Conservation (phyloP, 2,329 filamentous ascomycete genomes). For the Lomentospora prolificans region DNA sequence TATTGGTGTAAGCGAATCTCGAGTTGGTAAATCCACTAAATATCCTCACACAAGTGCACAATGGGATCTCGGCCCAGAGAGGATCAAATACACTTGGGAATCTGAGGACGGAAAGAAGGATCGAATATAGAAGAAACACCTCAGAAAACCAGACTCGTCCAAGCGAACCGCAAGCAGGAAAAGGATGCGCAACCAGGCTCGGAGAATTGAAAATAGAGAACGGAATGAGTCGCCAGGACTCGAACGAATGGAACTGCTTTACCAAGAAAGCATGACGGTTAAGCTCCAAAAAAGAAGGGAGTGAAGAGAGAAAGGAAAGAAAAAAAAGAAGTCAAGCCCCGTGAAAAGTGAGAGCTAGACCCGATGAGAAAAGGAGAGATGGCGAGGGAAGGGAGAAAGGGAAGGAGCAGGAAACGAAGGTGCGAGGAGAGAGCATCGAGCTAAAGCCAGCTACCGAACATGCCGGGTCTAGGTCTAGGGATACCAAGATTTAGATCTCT, state of each 20-base stretch:
- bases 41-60: background rate
- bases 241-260: constrained; percentile 2
- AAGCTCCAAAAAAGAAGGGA: constrained; percentile 4
- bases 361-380: background rate
- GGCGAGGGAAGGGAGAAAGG: background rate
- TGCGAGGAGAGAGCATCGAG: background rate
- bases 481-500: background rate
- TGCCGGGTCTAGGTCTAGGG: background rate
- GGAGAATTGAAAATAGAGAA: background rate
- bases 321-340: background rate
- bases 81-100: background rate
- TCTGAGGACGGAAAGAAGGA: background rate
- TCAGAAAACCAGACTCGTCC: background rate
- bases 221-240: background rate
- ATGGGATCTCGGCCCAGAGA: background rate
- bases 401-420: background rate
- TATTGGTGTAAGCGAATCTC: background rate
- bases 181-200: background rate
- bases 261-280: background rate
- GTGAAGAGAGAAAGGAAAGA: background rate
- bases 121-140: background rate
- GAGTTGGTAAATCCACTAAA: background rate
- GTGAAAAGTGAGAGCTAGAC: background rate
- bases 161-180: background rate
- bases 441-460: background rate